These are phyloP conservation scores for Pedinophyceae sp. DNA, from an alignment of 139 green algal genomes.

Conservation along the genomic window DNA sequence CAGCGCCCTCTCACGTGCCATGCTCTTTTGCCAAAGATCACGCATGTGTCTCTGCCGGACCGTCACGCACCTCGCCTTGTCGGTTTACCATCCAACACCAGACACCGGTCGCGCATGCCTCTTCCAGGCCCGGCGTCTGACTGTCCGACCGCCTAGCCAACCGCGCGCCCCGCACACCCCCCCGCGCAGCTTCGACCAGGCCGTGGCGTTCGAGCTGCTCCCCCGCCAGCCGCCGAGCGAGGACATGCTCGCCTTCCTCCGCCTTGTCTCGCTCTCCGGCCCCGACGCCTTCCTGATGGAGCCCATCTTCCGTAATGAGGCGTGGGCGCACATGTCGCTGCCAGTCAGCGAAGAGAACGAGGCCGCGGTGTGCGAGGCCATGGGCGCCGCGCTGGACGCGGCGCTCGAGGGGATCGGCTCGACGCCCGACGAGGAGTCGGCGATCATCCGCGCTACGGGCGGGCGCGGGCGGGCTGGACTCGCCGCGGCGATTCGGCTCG, in stretches of 20 bases:
- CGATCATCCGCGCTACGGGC: constrained; percentile 29
- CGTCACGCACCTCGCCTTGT: constrained; percentile 12
- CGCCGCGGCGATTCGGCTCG: neutral
- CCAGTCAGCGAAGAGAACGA: constrained; percentile 74
- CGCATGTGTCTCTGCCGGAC: constrained; percentile 28
- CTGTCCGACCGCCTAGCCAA: too few species aligned
- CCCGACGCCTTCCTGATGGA: constrained; percentile 80
- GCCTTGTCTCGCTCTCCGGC: constrained; percentile 36
- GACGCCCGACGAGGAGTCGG: constrained; percentile 45
- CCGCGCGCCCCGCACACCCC: too few species aligned
- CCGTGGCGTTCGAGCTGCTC: too few species aligned
- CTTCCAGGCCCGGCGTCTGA: too few species aligned
- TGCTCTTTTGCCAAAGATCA: too few species aligned
- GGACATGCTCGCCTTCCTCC: constrained; percentile 60
- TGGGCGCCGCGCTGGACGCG: constrained; percentile 41
- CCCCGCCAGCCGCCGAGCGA: constrained; percentile 16
- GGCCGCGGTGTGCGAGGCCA: constrained; percentile 51
- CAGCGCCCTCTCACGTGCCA: too few species aligned
- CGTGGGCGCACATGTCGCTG: constrained; percentile 47
- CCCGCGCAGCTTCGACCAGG: too few species aligned
- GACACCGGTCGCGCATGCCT: too few species aligned
- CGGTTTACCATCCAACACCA: too few species aligned
- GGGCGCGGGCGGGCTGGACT: neutral
- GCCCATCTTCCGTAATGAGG: constrained; percentile 61
- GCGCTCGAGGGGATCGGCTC: constrained; percentile 34